Conservation (phyloP, 345 rosid species). For the Microcos paniculata region DNA sequence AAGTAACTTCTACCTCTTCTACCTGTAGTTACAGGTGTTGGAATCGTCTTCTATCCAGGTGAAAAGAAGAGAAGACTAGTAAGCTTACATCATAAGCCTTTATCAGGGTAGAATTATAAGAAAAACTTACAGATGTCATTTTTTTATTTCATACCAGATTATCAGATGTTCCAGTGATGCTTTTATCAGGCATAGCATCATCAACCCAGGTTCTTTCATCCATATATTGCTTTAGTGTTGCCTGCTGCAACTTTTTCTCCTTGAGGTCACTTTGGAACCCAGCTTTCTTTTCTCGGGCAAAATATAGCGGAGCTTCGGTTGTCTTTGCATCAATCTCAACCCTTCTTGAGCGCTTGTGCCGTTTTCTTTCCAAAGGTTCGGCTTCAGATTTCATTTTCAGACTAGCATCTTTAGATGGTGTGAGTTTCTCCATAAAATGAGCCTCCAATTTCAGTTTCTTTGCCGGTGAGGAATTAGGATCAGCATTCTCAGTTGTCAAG, state of each 20-base stretch:
- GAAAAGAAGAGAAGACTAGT: constrained; percentile 14
- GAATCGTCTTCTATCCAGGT: constrained; percentile 38
- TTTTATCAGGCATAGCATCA: constrained; percentile 21
- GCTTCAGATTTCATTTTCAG: constrained; percentile 28
- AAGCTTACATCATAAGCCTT: constrained; percentile 10
- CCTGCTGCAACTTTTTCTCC: constrained; percentile 22
- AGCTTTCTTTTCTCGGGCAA: constrained; percentile 27
- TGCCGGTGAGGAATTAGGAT: constrained; percentile 29
- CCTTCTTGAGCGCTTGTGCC: constrained; percentile 25
- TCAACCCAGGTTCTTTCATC: constrained; percentile 23
- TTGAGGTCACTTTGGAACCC: constrained; percentile 19
- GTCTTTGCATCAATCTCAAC: constrained; percentile 24
- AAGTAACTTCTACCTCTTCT: constrained; percentile 23
- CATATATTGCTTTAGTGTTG: background rate
- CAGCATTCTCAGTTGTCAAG: constrained; percentile 32
- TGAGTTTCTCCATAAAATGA: constrained; percentile 18
- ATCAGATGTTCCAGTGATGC: constrained; percentile 31
- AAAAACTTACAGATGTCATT: constrained; percentile 19
- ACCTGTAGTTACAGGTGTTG: constrained; percentile 21
- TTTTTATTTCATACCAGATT: constrained; percentile 38
- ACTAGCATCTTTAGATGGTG: constrained; percentile 18
- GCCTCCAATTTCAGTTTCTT: constrained; percentile 19
- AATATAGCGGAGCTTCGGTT: constrained; percentile 6
- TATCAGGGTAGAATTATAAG: background rate
- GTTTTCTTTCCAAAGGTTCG: constrained; percentile 31